Percentiles rank a stretch among this genome's conserved stretches.
phyloP scores from a whole-genome alignment of 1,139 yeast genomes.

The Candida buenavistaensis region DNA sequence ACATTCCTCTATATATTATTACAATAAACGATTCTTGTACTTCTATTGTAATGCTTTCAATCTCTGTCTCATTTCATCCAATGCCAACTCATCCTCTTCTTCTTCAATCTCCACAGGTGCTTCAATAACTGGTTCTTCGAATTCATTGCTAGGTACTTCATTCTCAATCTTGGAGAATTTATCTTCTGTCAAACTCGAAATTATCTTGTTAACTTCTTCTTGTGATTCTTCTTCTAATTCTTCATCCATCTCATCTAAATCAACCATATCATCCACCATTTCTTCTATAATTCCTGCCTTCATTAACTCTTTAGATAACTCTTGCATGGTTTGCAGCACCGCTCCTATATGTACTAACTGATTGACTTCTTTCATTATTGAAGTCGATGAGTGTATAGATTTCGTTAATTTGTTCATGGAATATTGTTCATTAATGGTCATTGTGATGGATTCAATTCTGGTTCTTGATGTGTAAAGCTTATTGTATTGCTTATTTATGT shows the following conservation, averaged over 20 bases:
- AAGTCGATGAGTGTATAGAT: conserved; percentile 76
- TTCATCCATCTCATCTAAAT: conserved; percentile 55
- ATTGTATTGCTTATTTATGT: conserved; percentile 70
- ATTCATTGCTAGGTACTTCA: conserved; percentile 39
- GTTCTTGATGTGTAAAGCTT: conserved; percentile 81
- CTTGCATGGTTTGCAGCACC: conserved; percentile 81
- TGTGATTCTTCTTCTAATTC: conserved; percentile 71
- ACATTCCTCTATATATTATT: conserved; percentile 6
- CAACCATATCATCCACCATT: conserved; percentile 91
- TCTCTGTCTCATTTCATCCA: conserved; percentile 87
- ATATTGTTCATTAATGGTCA: conserved; percentile 92
- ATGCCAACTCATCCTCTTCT: conserved; percentile 67
- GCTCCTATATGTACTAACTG: conserved; percentile 77
- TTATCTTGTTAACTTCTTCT: conserved; percentile 60
- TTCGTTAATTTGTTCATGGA: conserved; percentile 82
- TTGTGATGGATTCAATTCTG: conserved; percentile 77
- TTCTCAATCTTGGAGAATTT: conserved; percentile 42
- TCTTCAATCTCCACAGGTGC: conserved; percentile 20
- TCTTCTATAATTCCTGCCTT: conserved; percentile 92
- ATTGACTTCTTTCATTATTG: conserved; percentile 87
- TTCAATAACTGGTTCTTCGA: conserved; percentile 19
- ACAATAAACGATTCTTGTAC: background rate
- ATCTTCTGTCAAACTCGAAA: conserved; percentile 44
- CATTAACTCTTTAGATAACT: conserved; percentile 81
- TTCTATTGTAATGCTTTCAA: conserved; percentile 76